Evolutionary conservation across 495 filamentous ascomycete genomes (phyloP).

Genomic region (Aspergillus sparsus): DNA sequence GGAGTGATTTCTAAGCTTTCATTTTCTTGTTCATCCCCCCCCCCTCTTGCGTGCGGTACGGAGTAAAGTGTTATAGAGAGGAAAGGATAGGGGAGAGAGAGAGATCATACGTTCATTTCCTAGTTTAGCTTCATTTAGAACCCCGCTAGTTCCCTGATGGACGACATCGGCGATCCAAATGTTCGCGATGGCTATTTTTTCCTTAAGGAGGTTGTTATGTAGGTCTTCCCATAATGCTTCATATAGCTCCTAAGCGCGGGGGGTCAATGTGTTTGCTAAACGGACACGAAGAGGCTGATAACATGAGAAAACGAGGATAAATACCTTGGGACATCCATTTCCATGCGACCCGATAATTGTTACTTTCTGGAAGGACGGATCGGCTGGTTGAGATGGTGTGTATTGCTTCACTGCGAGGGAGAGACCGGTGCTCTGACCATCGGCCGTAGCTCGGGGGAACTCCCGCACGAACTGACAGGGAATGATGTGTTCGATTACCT

Average conservation of each 20-base stretch:
- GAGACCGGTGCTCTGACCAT: slow-evolving; percentile 53
- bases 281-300: not conserved
- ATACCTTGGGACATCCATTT: slow-evolving; percentile 72
- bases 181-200: slow-evolving; percentile 58
- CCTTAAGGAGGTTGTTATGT: slow-evolving; percentile 35
- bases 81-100: not conserved
- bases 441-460: slow-evolving; percentile 54
- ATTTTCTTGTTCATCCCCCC: not conserved
- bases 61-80: not conserved
- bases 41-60: not conserved
- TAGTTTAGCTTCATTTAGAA: slow-evolving; percentile 64
- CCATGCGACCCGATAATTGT: slow-evolving; percentile 75
- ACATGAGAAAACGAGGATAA: not conserved
- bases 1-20: slow-evolving; percentile 5
- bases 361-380: slow-evolving; percentile 60
- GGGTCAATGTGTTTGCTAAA: not conserved
- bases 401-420: slow-evolving; percentile 73
- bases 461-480: slow-evolving; percentile 63
- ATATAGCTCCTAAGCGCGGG: slow-evolving; percentile 61
- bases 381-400: slow-evolving; percentile 55
- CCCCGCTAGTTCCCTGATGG: slow-evolving; percentile 65
- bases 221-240: slow-evolving; percentile 78
- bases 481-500: slow-evolving; percentile 51
- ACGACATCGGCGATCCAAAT: slow-evolving; percentile 78
- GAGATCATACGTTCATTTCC: slow-evolving; percentile 61